These are phyloP conservation scores for Cubamyces sp. DNA, from an alignment of 768 basidiomycete genomes.

Conservation along the genomic window DNA sequence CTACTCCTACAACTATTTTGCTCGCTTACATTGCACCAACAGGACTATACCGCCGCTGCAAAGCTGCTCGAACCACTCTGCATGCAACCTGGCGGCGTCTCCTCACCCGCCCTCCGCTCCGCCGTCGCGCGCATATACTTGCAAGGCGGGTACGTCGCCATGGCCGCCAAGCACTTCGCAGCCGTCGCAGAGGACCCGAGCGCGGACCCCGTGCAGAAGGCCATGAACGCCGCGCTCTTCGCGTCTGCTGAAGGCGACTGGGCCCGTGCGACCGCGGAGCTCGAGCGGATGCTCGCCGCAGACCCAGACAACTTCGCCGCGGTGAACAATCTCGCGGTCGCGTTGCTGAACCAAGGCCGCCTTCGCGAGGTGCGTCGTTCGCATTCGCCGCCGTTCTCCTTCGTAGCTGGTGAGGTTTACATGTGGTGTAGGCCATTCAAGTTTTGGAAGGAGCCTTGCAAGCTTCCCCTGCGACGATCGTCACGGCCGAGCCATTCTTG, in stretches of 20 bases:
- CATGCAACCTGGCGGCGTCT: conserved; percentile 32
- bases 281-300: conserved; percentile 49
- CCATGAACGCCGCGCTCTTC: conserved; percentile 69
- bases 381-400: background rate
- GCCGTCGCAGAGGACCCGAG: conserved; percentile 50
- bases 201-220: conserved; percentile 37
- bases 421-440: conserved; percentile 60
- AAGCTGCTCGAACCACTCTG: conserved; percentile 72
- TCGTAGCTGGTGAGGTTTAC: background rate
- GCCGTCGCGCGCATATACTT: conserved; percentile 76
- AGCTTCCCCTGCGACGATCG: conserved; percentile 69
- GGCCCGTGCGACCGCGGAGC: conserved; percentile 50
- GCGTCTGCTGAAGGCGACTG: conserved; percentile 75
- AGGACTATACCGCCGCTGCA: conserved; percentile 75
- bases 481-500: conserved; percentile 79
- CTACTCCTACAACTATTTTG: background rate
- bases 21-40: background rate
- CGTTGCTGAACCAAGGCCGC: conserved; percentile 69
- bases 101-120: conserved; percentile 64
- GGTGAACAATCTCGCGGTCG: conserved; percentile 77
- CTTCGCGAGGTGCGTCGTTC: conserved; percentile 61
- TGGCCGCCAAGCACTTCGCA: conserved; percentile 63
- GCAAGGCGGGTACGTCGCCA: conserved; percentile 66
- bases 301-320: conserved; percentile 69
- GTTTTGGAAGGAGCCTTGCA: conserved; percentile 65